Evolutionary conservation across 805 yeast genomes (phyloP).

Genomic region (Ogataea paradorogensis): DNA sequence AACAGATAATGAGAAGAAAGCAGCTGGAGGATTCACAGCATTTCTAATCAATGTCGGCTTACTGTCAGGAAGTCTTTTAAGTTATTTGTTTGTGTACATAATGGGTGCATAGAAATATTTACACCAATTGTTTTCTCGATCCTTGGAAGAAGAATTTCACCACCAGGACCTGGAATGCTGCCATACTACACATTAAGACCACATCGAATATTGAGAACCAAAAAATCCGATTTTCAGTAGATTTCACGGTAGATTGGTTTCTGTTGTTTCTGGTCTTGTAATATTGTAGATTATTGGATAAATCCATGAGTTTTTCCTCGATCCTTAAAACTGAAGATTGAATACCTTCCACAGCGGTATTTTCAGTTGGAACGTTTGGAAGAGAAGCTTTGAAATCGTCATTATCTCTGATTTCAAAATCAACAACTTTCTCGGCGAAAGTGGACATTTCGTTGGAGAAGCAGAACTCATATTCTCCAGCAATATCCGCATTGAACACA

Average conservation of each 20-base stretch:
- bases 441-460: conserved; percentile 80
- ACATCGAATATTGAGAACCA: conserved; percentile 67
- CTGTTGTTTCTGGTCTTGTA: conserved; percentile 88
- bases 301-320: conserved; percentile 55
- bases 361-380: conserved; percentile 56
- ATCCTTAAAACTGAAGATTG: conserved; percentile 53
- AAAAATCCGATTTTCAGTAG: conserved; percentile 61
- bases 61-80: conserved; percentile 71
- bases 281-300: conserved; percentile 65
- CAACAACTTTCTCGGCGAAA: conserved; percentile 77
- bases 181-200: conserved; percentile 64
- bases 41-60: conserved; percentile 76
- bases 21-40: conserved; percentile 92
- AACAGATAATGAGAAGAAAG: conserved; percentile 66
- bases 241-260: conserved; percentile 76
- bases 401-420: conserved; percentile 67
- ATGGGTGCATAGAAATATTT: conserved; percentile 14
- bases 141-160: conserved; percentile 72
- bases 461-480: conserved; percentile 87
- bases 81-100: conserved; percentile 58
- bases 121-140: conserved; percentile 64
- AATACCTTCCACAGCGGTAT: conserved; percentile 55
- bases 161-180: conserved; percentile 61
- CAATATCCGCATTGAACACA: conserved; percentile 57
- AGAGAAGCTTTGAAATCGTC: conserved; percentile 58